These are phyloP conservation scores for Coniferiporia weirii DNA, from an alignment of 1,284 basidiomycete genomes.

Conservation along the genomic window DNA sequence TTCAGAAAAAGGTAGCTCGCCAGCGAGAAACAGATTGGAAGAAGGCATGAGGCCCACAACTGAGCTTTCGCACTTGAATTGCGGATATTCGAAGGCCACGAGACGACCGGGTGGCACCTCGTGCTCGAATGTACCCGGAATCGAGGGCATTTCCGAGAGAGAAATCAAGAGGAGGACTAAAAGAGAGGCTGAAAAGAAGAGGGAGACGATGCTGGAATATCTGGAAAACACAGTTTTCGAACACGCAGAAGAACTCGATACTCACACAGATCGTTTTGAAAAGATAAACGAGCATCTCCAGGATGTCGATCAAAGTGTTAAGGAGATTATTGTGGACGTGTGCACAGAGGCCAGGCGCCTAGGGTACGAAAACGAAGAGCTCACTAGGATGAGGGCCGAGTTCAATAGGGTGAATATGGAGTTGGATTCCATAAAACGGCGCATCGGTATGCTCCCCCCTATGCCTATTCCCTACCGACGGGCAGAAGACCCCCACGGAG, in stretches of 20 bases:
- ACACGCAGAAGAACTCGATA: neutral
- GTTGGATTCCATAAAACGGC: neutral
- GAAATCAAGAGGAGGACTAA: neutral
- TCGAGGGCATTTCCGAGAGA: neutral
- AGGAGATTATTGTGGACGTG: neutral
- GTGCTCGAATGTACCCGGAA: neutral
- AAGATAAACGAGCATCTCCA: neutral
- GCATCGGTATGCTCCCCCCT: neutral
- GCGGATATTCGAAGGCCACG: no score
- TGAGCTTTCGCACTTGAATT: no score
- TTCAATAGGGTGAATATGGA: neutral
- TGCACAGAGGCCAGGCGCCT: neutral
- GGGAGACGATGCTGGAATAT: neutral
- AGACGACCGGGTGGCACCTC: neutral
- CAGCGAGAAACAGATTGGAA: no score
- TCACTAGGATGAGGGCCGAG: neutral
- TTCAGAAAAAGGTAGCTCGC: no score
- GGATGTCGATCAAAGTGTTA: neutral
- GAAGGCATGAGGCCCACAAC: no score
- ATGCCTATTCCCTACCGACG: neutral
- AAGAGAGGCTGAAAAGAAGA: neutral
- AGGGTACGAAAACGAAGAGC: neutral
- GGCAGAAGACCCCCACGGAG: neutral
- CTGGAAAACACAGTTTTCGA: neutral
- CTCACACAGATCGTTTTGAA: neutral